Evolutionary conservation across 208 protist species (phyloP).

Genomic region (Endotrypanum monterogeii): DNA sequence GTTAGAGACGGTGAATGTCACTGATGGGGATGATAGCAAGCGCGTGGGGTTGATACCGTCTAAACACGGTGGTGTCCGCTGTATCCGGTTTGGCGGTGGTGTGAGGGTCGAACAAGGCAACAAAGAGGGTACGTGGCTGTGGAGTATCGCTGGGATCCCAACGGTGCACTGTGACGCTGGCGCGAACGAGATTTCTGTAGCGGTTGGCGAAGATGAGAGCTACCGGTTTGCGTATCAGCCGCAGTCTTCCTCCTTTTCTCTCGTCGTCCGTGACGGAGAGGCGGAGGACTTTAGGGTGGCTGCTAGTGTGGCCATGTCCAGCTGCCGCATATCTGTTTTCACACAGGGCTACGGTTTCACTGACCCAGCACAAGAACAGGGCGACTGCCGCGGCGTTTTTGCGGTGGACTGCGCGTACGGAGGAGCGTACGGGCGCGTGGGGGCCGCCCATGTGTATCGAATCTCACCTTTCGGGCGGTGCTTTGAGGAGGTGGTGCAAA

Average conservation of each 20-base stretch:
- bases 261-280: constrained; percentile 24
- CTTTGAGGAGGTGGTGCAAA: constrained; percentile 36
- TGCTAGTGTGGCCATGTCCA: not conserved
- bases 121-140: constrained; percentile 10
- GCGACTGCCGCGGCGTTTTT: constrained; percentile 26
- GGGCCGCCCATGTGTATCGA: constrained; percentile 34
- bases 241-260: constrained; percentile 6
- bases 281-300: constrained; percentile 23
- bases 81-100: constrained; percentile 18
- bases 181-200: not conserved
- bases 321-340: constrained; percentile 6
- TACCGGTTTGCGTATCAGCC: constrained; percentile 22
- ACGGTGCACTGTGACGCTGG: constrained; percentile 10
- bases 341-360: not conserved
- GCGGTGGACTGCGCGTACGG: constrained; percentile 79
- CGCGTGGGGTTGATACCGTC: not conserved
- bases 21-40: not conserved
- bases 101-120: constrained; percentile 5
- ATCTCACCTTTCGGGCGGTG: constrained; percentile 81
- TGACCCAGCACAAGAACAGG: not conserved
- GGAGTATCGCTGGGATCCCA: constrained; percentile 30
- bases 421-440: constrained; percentile 40
- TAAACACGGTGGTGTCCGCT: not conserved
- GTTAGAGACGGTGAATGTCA: not conserved
- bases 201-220: constrained; percentile 6